Evolutionary conservation across 2,329 filamentous ascomycete genomes (phyloP).

Genomic region (Phialophora macrospora): DNA sequence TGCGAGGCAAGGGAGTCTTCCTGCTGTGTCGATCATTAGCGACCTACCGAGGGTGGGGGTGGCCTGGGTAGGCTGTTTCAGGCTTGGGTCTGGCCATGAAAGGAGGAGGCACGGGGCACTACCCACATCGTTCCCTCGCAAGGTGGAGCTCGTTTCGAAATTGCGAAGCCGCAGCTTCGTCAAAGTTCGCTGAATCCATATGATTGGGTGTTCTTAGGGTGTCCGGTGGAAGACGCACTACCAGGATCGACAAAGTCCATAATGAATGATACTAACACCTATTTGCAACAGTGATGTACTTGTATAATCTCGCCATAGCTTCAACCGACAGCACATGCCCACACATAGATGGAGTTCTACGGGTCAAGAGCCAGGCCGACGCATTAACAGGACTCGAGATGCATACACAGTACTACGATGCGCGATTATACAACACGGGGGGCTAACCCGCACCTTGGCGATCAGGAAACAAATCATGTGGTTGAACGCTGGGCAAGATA

Average conservation of each 20-base stretch:
- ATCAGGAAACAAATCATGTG: slow-evolving; percentile 2
- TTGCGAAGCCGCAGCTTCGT: not conserved
- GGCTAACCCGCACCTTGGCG: not conserved
- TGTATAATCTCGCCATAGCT: slow-evolving; percentile 1
- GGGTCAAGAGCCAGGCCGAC: not conserved
- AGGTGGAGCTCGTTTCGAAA: slow-evolving; percentile 17
- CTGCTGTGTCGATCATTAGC: not conserved
- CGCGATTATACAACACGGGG: not conserved
- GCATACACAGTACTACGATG: not conserved
- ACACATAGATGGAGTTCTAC: not conserved
- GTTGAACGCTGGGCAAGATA: not conserved
- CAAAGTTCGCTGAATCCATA: not conserved
- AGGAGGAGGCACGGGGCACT: not conserved
- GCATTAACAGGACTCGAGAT: not conserved
- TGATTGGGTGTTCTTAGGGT: not conserved
- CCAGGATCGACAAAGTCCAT: not conserved
- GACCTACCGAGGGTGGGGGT: not conserved
- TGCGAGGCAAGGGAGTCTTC: not conserved
- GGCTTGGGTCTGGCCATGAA: not conserved
- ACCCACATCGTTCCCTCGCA: slow-evolving; percentile 9
- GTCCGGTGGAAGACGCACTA: not conserved
- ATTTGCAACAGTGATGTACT: not conserved
- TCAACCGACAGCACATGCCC: not conserved
- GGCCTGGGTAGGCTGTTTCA: not conserved
- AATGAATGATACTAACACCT: not conserved